phyloP scores from a whole-genome alignment of 495 filamentous ascomycete genomes.

The Massariosphaeria phaeospora region DNA sequence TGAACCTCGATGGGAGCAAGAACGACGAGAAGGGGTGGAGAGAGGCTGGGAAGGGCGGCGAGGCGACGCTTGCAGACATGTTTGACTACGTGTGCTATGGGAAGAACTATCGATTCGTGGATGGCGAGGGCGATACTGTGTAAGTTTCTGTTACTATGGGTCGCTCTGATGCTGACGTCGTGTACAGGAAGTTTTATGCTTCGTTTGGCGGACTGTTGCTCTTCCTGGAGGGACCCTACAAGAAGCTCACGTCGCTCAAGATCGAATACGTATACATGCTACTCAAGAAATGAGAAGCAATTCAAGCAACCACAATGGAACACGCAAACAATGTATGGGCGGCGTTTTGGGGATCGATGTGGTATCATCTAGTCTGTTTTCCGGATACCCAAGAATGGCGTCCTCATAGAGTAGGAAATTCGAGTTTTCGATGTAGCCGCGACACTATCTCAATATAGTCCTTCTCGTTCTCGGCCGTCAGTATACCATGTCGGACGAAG shows the following conservation, averaged over 20 bases:
- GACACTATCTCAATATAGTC: conserved; percentile 72
- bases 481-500: conserved; percentile 77
- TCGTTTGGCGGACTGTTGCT: conserved; percentile 90
- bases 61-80: conserved; percentile 77
- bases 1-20: conserved; percentile 76
- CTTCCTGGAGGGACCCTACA: conserved; percentile 87
- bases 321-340: conserved; percentile 16
- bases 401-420: conserved; percentile 59
- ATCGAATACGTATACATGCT: conserved; percentile 93
- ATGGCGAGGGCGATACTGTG: conserved; percentile 59
- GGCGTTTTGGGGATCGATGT: conserved; percentile 19
- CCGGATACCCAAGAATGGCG: conserved; percentile 20
- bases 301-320: not conserved
- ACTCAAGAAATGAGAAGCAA: conserved; percentile 66
- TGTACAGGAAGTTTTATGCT: conserved; percentile 75
- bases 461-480: conserved; percentile 76
- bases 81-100: conserved; percentile 97
- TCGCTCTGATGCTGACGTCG: conserved; percentile 14
- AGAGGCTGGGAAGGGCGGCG: conserved; percentile 64
- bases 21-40: conserved; percentile 79
- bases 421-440: conserved; percentile 71
- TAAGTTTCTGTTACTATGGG: not conserved
- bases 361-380: not conserved
- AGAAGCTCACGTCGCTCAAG: conserved; percentile 82
- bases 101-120: conserved; percentile 96